These are phyloP conservation scores for Conticribra guillardii DNA, from an alignment of 108 stramenopile genomes.

Conservation along the genomic window DNA sequence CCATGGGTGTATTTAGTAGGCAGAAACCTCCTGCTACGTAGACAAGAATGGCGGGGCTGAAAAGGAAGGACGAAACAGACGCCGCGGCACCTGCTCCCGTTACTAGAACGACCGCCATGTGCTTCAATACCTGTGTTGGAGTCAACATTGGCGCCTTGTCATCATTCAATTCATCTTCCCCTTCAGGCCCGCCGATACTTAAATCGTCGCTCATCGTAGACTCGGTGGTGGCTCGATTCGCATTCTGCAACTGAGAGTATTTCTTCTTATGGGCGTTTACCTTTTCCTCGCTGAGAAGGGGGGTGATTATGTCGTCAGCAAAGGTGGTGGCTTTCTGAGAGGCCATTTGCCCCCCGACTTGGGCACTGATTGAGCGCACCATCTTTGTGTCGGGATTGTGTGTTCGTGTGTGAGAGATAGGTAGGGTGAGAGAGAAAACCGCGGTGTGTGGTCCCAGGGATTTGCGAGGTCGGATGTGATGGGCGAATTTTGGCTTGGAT, in stretches of 20 bases:
- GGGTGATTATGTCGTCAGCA: neutral
- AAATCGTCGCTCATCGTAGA: neutral
- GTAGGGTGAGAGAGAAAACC: no score
- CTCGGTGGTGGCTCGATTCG: neutral
- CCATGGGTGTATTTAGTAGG: conserved; percentile 11
- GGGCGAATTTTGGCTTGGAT: no score
- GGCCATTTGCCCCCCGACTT: neutral
- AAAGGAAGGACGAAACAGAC: conserved; percentile 11
- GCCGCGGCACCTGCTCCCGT: conserved; percentile 22
- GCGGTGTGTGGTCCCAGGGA: no score
- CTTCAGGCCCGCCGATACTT: neutral
- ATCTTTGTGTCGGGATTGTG: no score
- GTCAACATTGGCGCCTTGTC: conserved; percentile 2
- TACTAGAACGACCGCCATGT: conserved; percentile 1
- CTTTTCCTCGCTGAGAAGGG: neutral
- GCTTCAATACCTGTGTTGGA: conserved; percentile 17
- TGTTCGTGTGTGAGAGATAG: no score
- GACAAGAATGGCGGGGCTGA: conserved; percentile 15
- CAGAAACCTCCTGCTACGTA: conserved; percentile 18
- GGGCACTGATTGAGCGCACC: neutral
- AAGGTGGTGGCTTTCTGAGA: neutral
- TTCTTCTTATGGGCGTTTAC: neutral
- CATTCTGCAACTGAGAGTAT: neutral
- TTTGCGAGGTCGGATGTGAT: no score
- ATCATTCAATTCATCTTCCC: neutral